Evolutionary conservation across 2,329 filamentous ascomycete species (phyloP), one percentile per base, ranked within the genome.

Genomic region (Domatiomyces catenatus): DNA sequence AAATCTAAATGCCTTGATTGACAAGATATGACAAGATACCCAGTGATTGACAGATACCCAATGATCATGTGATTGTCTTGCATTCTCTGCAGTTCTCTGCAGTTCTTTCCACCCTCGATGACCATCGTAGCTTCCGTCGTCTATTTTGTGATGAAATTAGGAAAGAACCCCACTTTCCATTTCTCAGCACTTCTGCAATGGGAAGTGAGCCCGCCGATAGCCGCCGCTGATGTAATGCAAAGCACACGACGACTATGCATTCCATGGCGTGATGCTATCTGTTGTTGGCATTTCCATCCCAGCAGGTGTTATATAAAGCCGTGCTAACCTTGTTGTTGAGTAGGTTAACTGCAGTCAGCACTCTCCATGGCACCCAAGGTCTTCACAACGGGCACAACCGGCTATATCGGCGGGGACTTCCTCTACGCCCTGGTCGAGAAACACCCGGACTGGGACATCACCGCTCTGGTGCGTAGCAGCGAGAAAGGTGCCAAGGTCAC

Each of bases 391-490:
- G 73, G 73, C 18, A 67, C 62, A 3, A 75, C 73, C 15, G 74
- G 74, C 28, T 77, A 75, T 58, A 75, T 77, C 46, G 74, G 74
- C 5, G 74, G 75, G 28, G 72, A 74, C 48, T 66, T 69, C 42
- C 65, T 77, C n/a, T 69, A 70, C 53, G 63, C 64, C 4, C 58
- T 76, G 36, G 61, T 62, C 42, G 63, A 69, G 44, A 60, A 66
- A 4, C 72, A 75, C 55, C 69, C 71, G 3, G 69, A 73, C 45
- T 74, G 69, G 66, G 62, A 72, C 42, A 56, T 70, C 48, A 66
- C 68, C 0, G 67, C 64, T 42, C 60, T 73, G 5, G 67, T 73
- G 20, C 68, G 71, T 17, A 71, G 61, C 55, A 64, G 66, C 51
- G 65, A 69, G 12, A 70, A 71, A 56, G 69, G 66, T 15, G 60